Percentiles rank a stretch among this genome's conserved stretches.
Conservation (phyloP, 2,329 filamentous ascomycete species). For the Pseudogymnoascus sp. region DNA sequence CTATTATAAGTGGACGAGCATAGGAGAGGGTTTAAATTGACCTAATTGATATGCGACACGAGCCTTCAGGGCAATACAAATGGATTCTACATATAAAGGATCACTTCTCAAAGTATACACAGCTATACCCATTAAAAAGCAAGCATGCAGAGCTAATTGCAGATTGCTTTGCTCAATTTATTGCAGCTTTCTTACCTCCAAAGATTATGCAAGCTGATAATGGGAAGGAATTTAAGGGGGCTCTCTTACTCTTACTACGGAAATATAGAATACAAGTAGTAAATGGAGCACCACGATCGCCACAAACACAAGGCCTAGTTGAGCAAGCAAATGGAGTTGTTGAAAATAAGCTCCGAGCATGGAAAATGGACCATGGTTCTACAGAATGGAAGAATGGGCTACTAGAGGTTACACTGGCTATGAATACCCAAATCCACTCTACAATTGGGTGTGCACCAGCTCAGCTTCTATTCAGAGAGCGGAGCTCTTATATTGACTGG, state of each 20-base stretch:
- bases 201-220: slow-evolving; percentile 18
- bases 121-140: slow-evolving; percentile 13
- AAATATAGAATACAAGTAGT: slow-evolving; percentile 15
- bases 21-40: slow-evolving; percentile 15
- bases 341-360: slow-evolving; percentile 13
- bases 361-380: slow-evolving; percentile 13
- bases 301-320: slow-evolving; percentile 18
- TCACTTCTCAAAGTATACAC: slow-evolving; percentile 19
- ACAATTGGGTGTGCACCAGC: slow-evolving; percentile 3
- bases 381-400: slow-evolving; percentile 9
- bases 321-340: slow-evolving; percentile 19
- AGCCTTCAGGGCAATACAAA: slow-evolving; percentile 14
- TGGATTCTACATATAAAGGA: slow-evolving; percentile 18
- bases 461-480: background rate
- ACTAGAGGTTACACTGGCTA: slow-evolving; percentile 3
- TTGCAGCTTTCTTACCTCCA: slow-evolving; percentile 12
- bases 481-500: background rate
- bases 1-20: slow-evolving; percentile 9
- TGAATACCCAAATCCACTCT: slow-evolving; percentile 13
- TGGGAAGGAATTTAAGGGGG: slow-evolving; percentile 17
- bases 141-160: slow-evolving; percentile 14
- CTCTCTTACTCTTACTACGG: slow-evolving; percentile 12
- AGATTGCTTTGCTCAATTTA: slow-evolving; percentile 3
- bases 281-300: slow-evolving; percentile 14
- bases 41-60: slow-evolving; percentile 17